These are phyloP conservation scores for Globisporangium canariense DNA, from an alignment of 352 stramenopile species.

Conservation along the genomic window DNA sequence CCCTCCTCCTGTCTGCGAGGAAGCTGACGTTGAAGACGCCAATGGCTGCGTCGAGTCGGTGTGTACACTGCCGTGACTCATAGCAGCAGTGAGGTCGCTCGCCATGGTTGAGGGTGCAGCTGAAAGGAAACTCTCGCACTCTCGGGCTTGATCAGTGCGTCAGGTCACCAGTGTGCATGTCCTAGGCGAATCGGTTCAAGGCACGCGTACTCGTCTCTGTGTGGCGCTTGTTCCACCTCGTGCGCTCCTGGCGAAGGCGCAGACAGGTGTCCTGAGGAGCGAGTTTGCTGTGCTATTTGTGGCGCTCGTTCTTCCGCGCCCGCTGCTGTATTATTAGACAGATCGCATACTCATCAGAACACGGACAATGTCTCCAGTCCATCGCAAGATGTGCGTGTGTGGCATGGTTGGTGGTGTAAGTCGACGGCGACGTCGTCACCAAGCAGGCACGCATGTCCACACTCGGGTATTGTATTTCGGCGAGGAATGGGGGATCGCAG, in stretches of 20 bases:
- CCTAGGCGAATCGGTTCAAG: background rate
- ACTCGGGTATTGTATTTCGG: too few relatives aligned
- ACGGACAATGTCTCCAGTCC: background rate
- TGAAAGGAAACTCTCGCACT: background rate
- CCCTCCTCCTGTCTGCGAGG: background rate
- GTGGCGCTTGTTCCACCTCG: background rate
- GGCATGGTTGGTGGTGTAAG: too few relatives aligned
- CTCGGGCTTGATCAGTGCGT: background rate
- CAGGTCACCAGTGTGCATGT: background rate
- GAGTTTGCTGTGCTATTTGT: background rate
- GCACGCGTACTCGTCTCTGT: background rate
- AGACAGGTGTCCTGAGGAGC: background rate
- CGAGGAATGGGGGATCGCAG: too few relatives aligned
- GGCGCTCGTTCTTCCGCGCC: background rate
- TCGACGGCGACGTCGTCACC: background rate
- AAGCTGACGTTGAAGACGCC: background rate
- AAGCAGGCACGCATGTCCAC: too few relatives aligned
- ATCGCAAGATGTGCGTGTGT: too few relatives aligned
- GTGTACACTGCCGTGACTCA: background rate
- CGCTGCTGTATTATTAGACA: background rate
- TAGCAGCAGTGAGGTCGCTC: background rate
- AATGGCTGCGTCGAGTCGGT: background rate
- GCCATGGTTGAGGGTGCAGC: background rate
- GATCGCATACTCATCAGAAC: background rate
- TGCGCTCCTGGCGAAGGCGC: background rate